Base-by-base conservation (phyloP, 495 filamentous ascomycete species). In the Peziza echinospora region DNA sequence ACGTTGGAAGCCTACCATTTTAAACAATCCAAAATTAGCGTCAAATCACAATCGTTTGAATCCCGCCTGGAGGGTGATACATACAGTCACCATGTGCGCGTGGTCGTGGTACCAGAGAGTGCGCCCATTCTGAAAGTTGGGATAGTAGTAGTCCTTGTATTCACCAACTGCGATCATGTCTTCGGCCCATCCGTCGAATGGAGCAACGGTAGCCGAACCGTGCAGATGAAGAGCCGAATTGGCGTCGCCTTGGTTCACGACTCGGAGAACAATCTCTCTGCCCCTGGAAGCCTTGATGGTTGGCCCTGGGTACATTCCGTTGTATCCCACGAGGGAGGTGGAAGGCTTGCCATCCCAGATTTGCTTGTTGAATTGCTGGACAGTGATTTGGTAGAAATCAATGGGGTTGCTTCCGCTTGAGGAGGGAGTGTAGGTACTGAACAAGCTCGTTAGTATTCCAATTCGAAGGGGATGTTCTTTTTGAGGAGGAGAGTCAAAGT, bases 61-160 rank as follows among this genome's bases (percentile, higher is more conserved):
- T 9, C 6, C 5, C 19, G 7, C 21, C 13, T 28, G 9, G 44
- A 46, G 21, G 13, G 11, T 21, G 41, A 21, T 40, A 6, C 16
- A 4, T 24, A 26, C 11, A 44, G 53, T 57, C 45, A 53, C 49
- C 13, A 53, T 39, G 11, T 54, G 51, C 26, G 67, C 67, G 48
- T 74, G 70, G 50, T 72, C 72, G 45, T 75, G 72, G 49, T 75
- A 75, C 71, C 72, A 75, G n/a, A 71, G 53, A 4, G 67, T 63
- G 9, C 71, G 63, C 3, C 60, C 67, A 34, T 53, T 46, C 46
- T 73, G 66, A 26, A 53, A 51, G 60, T 73, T 75, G 23, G 71
- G 71, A 54, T 70, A 75, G 53, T 72, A 75, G 57, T 75, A 76
- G 51, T 75, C 72, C 55, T 74, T 70, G 61, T 68, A 74, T 53